phyloP scores from a whole-genome alignment of 2,329 filamentous ascomycete species.

The Trichoderma brevicompactum region DNA sequence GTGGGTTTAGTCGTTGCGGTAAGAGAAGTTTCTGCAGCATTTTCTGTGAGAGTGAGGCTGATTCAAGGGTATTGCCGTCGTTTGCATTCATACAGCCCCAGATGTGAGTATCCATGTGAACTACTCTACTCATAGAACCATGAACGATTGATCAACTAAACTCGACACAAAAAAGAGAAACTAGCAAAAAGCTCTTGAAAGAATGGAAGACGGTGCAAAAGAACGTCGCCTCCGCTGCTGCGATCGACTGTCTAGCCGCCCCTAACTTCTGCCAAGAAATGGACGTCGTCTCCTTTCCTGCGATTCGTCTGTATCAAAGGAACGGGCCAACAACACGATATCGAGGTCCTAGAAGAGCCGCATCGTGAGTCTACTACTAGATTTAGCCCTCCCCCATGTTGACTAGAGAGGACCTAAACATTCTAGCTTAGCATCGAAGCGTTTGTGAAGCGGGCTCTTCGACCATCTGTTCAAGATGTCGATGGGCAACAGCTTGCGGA shows the following conservation, averaged over 20 bases:
- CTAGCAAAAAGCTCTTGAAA: constrained; percentile 30
- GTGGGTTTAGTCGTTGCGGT: constrained; percentile 30
- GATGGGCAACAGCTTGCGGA: constrained; percentile 20
- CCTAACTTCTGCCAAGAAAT: constrained; percentile 47
- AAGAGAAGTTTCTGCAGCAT: not conserved
- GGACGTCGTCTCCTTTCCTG: constrained; percentile 51
- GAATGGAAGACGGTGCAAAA: constrained; percentile 31
- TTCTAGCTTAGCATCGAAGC: constrained; percentile 38
- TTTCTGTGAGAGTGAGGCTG: not conserved
- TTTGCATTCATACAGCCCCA: constrained; percentile 22
- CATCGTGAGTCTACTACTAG: constrained; percentile 38
- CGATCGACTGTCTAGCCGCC: constrained; percentile 48
- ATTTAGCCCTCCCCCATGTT: not conserved
- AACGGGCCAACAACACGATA: constrained; percentile 45
- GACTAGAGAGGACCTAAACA: not conserved
- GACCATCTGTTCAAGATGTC: constrained; percentile 34
- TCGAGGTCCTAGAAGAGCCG: constrained; percentile 48
- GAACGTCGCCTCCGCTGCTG: constrained; percentile 35
- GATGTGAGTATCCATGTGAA: constrained; percentile 23
- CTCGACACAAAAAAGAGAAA: constrained; percentile 18
- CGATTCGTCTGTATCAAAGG: constrained; percentile 49
- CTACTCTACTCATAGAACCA: not conserved
- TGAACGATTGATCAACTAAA: not conserved
- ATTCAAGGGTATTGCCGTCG: not conserved
- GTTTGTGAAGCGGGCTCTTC: constrained; percentile 38